These are phyloP conservation scores for Psilocybe cyanescens DNA, from an alignment of 768 basidiomycete species.

Conservation along the genomic window DNA sequence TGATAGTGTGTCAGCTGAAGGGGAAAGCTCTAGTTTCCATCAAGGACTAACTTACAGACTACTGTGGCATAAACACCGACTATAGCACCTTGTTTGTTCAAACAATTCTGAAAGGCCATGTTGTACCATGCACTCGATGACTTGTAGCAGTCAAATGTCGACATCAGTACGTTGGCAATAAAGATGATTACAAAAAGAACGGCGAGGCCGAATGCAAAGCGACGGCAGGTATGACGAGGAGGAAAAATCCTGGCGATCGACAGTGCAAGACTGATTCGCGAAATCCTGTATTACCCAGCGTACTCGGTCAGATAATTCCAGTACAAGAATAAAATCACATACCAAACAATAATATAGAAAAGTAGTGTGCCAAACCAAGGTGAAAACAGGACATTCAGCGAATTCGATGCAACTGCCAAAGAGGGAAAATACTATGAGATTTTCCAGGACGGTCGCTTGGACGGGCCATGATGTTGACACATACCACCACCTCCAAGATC, in stretches of 20 bases:
- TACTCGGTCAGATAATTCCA: not conserved
- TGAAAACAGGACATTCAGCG: not conserved
- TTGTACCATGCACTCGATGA: not conserved
- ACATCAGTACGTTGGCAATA: conserved; percentile 7
- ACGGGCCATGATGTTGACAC: not conserved
- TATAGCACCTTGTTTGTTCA: conserved; percentile 4
- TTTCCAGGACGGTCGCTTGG: not conserved
- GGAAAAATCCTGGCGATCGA: conserved; percentile 20
- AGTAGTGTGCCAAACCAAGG: conserved; percentile 12
- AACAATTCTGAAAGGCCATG: not conserved
- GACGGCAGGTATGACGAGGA: conserved; percentile 3
- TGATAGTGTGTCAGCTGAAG: not conserved
- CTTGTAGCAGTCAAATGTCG: conserved; percentile 9
- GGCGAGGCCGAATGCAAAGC: conserved; percentile 8
- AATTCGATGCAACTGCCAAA: not conserved
- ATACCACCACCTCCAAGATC: conserved; percentile 11
- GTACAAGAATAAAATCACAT: not conserved
- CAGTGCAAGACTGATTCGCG: conserved; percentile 17
- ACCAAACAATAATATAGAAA: conserved; percentile 16
- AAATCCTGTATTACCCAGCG: conserved; percentile 4
- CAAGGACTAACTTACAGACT: not conserved
- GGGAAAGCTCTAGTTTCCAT: not conserved
- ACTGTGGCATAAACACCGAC: conserved; percentile 1
- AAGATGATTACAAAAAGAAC: conserved; percentile 13
- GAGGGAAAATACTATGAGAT: not conserved